A percentile compares a stretch with the other conserved stretches of the same genome.
These are phyloP conservation scores for Eucalyptus curtisii DNA, from an alignment of 345 rosid species.

Conservation along the genomic window DNA sequence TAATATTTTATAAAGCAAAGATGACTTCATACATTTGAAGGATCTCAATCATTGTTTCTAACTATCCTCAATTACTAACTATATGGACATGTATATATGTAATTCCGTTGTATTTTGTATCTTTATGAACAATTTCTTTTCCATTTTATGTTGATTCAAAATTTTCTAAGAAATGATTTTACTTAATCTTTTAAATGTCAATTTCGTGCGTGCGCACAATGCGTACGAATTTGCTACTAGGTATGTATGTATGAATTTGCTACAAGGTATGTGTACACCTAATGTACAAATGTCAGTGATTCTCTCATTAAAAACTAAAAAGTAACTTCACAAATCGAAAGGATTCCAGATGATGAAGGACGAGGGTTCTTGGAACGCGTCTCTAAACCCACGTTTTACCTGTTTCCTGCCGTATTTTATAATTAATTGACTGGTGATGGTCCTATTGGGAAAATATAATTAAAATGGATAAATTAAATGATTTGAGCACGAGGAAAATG, in stretches of 20 bases:
- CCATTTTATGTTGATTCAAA: background rate
- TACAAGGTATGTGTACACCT: background rate
- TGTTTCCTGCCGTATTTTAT: background rate
- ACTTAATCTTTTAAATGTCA: background rate
- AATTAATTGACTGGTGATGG: background rate
- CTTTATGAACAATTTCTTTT: background rate
- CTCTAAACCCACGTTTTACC: background rate
- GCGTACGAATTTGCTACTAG: background rate
- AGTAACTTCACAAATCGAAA: background rate
- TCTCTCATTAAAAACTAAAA: background rate
- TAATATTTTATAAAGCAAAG: background rate
- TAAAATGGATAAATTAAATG: background rate
- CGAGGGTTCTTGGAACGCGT: background rate
- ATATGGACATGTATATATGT: background rate
- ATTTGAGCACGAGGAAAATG: background rate
- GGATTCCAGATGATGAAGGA: background rate
- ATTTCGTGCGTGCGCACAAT: background rate
- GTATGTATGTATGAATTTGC: background rate
- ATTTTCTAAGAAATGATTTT: background rate
- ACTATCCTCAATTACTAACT: background rate
- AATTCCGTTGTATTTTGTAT: background rate
- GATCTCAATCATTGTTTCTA: background rate
- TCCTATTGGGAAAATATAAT: background rate
- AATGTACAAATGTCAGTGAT: background rate
- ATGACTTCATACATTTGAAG: background rate